phyloP scores from a whole-genome alignment of 805 yeast species.

The Kluyveromyces lactis region DNA sequence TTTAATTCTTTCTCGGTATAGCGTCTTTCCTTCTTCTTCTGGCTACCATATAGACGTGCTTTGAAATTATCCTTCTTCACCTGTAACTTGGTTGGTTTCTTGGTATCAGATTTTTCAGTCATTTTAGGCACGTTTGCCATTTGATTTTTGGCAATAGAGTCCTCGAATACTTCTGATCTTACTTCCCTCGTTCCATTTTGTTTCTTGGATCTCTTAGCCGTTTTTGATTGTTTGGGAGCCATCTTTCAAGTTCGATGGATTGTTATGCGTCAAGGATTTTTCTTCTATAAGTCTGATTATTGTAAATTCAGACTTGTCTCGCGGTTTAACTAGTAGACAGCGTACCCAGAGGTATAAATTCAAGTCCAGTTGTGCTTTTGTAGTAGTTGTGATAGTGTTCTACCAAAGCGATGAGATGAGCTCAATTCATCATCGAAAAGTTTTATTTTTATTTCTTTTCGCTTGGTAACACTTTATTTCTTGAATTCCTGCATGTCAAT shows the following conservation, averaged over 20 bases:
- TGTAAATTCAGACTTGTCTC: slow-evolving; percentile 1
- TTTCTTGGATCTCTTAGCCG: slow-evolving; percentile 45
- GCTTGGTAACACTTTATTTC: no score
- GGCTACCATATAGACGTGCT: slow-evolving; percentile 60
- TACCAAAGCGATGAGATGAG: slow-evolving; percentile 6
- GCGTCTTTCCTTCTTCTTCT: slow-evolving; percentile 38
- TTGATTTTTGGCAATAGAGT: slow-evolving; percentile 61
- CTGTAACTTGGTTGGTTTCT: slow-evolving; percentile 40
- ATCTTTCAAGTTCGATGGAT: slow-evolving; percentile 29
- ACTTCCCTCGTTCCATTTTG: slow-evolving; percentile 50
- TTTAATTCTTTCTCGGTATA: slow-evolving; percentile 74
- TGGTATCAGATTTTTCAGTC: slow-evolving; percentile 49
- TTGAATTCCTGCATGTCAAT: no score
- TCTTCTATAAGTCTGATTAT: slow-evolving; percentile 2
- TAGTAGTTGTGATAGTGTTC: neutral
- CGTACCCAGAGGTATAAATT: neutral
- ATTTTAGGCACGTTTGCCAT: slow-evolving; percentile 44
- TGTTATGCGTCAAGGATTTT: neutral
- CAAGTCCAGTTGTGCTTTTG: no score
- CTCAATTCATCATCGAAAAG: slow-evolving; percentile 3
- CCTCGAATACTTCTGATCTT: slow-evolving; percentile 58
- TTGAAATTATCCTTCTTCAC: slow-evolving; percentile 61
- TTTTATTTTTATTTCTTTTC: neutral
- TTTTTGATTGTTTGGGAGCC: slow-evolving; percentile 54
- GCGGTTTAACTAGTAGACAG: neutral